Base-by-base conservation (phyloP, 2,329 filamentous ascomycete species). In the Cladophialophora chaetospira region DNA sequence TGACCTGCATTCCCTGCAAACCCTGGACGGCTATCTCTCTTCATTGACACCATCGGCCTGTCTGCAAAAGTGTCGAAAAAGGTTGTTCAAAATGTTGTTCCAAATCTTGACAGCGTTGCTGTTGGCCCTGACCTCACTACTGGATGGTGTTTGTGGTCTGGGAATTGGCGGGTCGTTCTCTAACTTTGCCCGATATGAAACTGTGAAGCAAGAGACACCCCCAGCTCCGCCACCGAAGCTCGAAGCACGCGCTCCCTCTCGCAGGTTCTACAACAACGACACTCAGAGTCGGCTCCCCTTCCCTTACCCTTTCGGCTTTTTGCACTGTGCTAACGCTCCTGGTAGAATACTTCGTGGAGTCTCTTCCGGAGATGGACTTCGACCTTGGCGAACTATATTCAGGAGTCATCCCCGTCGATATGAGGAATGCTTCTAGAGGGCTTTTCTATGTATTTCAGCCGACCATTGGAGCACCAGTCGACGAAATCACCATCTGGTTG, bases 381-480 rank as follows among this genome's bases (percentile, higher is more conserved):
- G 53, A 48, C 47, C 52, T 60, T 26, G 56, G 53, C 13, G 58
- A 61, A 35, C 28, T 61, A 50, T 61, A 61, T 31, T 53, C 47
- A 13, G 58, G 58, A 5, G 46, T 54, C 23, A 57, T 61, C n/a
- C 54, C 54, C n/a, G 25, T 61, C 19, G 54, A 61, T 31, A 53
- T 48, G 54, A 53, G 44, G 15, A 46, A 61, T 19, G 46, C 44
- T 15, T 53, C 33, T 38, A 45, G 58, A 19, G 55, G 50, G 10
- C 31, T 61, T 33, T 59, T 61, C 52, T 61, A 58, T 46, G 52
- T 65, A 8, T 66, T 63, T 36, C 55, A 63, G 46, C 64, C 64
- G 21, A 62, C 51, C 9, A 54, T 60, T 26, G 60, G 59, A 11
- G 28, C 33, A 6, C 60, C 64, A 10, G 63, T 63, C 6, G 58